These are phyloP conservation scores for Cercospora berteroae DNA, from an alignment of 2,329 filamentous ascomycete genomes.

Conservation along the genomic window DNA sequence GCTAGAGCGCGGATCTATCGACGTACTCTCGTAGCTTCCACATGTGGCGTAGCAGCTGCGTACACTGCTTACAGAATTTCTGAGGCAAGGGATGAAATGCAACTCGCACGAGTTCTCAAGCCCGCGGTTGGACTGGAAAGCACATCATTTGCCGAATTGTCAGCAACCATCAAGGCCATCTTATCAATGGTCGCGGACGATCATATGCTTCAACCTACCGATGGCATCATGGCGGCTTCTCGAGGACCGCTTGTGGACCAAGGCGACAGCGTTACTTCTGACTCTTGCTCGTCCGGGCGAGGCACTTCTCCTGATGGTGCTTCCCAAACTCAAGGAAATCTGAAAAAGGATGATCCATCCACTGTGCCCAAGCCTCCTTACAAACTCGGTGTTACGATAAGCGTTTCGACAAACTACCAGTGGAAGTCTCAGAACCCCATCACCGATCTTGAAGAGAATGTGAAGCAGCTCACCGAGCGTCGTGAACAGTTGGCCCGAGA, in stretches of 20 bases:
- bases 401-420: slow-evolving; percentile 9
- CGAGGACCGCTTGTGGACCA: background rate
- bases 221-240: background rate
- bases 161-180: background rate
- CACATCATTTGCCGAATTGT: background rate
- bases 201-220: background rate
- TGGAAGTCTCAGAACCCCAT: slow-evolving; percentile 13
- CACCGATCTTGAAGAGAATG: slow-evolving; percentile 15
- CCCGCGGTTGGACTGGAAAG: background rate
- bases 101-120: background rate
- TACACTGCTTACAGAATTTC: background rate
- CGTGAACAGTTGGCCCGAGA: slow-evolving; percentile 8
- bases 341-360: background rate
- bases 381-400: background rate
- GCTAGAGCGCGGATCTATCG: background rate
- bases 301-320: background rate
- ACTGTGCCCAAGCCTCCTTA: too few species aligned
- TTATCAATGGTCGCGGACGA: background rate
- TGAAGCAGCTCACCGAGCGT: slow-evolving; percentile 2
- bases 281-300: background rate
- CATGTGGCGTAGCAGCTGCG: background rate
- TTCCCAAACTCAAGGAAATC: too few species aligned
- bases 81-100: background rate
- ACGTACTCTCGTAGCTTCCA: background rate
- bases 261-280: background rate